Evolutionary conservation across 2,329 filamentous ascomycete genomes (phyloP), one percentile per base, ranked within the genome.

Genomic region (Nemania abortiva): DNA sequence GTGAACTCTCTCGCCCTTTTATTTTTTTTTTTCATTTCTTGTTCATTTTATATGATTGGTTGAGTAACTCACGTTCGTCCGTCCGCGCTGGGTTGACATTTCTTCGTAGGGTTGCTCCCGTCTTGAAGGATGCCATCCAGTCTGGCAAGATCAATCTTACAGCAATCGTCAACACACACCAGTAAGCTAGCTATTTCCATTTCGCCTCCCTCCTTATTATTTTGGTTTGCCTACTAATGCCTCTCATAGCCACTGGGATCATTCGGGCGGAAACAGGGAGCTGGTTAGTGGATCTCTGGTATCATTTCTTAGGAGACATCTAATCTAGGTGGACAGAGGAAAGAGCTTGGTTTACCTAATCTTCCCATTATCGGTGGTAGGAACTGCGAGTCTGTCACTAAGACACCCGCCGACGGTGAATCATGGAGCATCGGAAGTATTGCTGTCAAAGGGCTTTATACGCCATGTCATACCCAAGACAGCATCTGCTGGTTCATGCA

Each of bases 381-480:
- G 77, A 88, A 97, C 77, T 98, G 95, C 81, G 87, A 91, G 71
- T 88, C 88, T 27, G 95, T 98, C 55, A 94, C 91, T 27, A 86
- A 86, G 74, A 97, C 92, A 0, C 95, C 95, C 0, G 82, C 83
- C 2, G 88, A 98, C 79, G 89, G 90, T 47, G 89, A 93, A 73
- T 89, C 85, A 2, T 97, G 98, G 85, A 91, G 89, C 71, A 89
- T 99, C 70, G 96, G 96, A 65, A 87, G 87, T 74, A 96, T 99
- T 80, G 87, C 88, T 15, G 91, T 98, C 66, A 95, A 89, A 78
- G 92, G 93, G 27, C 84, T 98, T n/a, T 92, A 98, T 82, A 99
- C 96, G 13, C 96, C 96, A 1, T 99, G 96, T 81, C 96, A 99
- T 80, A 99, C 96, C 1, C 95, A 98, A 83, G 96, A 99, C 83